Conservation (phyloP, 176 grass and related monocot genomes). For the Cenchrus purpureus region DNA sequence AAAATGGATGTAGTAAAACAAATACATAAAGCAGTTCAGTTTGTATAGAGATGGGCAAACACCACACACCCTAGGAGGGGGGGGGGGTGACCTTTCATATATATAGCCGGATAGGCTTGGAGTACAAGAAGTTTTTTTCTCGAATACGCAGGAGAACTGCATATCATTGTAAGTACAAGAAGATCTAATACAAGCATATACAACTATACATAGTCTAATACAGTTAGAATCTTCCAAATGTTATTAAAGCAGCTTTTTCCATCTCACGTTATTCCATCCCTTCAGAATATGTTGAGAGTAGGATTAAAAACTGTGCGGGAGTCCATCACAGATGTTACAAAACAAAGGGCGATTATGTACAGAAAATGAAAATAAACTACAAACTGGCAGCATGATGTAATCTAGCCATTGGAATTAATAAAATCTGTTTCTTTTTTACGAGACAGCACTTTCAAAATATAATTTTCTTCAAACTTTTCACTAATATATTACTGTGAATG, state of each 20-base stretch:
- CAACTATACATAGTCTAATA: too few relatives aligned
- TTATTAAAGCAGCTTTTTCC: neutral
- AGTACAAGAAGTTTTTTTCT: too few relatives aligned
- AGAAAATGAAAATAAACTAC: neutral
- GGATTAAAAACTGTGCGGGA: neutral
- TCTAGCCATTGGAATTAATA: slow-evolving; percentile 4
- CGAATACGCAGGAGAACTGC: too few relatives aligned
- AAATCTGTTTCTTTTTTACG: neutral
- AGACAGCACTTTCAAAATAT: slow-evolving; percentile 2
- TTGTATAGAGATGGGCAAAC: too few relatives aligned
- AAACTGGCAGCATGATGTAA: neutral
- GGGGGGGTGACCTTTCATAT: too few relatives aligned
- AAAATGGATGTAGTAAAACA: slow-evolving; percentile 11
- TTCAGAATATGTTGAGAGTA: neutral
- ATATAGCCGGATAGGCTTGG: too few relatives aligned
- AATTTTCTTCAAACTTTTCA: neutral
- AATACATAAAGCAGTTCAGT: slow-evolving; percentile 15
- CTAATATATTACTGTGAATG: neutral
- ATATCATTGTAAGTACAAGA: too few relatives aligned
- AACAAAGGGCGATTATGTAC: neutral
- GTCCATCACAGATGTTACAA: neutral
- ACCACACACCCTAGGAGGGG: too few relatives aligned
- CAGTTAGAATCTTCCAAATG: neutral
- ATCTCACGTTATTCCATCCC: slow-evolving; percentile 3
- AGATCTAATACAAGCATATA: too few relatives aligned